phyloP scores from a whole-genome alignment of 352 stramenopile species.

The Pythium plurisporium region DNA sequence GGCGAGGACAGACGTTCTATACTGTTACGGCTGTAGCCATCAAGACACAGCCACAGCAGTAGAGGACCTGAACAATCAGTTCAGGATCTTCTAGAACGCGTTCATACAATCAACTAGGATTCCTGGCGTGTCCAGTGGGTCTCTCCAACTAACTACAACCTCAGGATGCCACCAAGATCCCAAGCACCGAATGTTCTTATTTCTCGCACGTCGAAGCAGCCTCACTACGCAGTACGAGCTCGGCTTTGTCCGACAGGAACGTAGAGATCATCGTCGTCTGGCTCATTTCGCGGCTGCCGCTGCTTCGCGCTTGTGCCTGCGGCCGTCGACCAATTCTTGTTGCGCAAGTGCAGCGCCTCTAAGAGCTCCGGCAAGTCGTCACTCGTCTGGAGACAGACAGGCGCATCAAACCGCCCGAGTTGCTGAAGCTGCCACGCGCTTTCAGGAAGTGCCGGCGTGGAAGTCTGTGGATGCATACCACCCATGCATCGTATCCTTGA shows the following conservation, averaged over 20 bases:
- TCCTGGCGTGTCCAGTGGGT: too few relatives aligned
- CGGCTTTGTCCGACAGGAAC: neutral
- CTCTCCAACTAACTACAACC: too few relatives aligned
- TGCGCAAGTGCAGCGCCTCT: slow-evolving; percentile 8
- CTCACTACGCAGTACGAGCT: neutral
- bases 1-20: too few relatives aligned
- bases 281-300: neutral
- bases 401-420: neutral
- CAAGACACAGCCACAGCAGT: too few relatives aligned
- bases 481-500: neutral
- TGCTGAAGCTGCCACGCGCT: neutral
- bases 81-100: too few relatives aligned
- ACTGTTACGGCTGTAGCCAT: too few relatives aligned
- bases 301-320: neutral
- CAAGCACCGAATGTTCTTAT: too few relatives aligned
- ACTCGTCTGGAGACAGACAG: neutral
- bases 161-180: neutral
- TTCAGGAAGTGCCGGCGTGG: neutral
- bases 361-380: slow-evolving; percentile 8
- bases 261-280: slow-evolving; percentile 7
- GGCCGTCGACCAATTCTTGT: slow-evolving; percentile 10
- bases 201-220: too few relatives aligned
- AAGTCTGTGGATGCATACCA: neutral
- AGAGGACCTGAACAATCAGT: too few relatives aligned
- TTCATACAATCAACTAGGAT: too few relatives aligned